phyloP scores from a whole-genome alignment of 2,329 filamentous ascomycete species.

The Colletotrichum caudatum region DNA sequence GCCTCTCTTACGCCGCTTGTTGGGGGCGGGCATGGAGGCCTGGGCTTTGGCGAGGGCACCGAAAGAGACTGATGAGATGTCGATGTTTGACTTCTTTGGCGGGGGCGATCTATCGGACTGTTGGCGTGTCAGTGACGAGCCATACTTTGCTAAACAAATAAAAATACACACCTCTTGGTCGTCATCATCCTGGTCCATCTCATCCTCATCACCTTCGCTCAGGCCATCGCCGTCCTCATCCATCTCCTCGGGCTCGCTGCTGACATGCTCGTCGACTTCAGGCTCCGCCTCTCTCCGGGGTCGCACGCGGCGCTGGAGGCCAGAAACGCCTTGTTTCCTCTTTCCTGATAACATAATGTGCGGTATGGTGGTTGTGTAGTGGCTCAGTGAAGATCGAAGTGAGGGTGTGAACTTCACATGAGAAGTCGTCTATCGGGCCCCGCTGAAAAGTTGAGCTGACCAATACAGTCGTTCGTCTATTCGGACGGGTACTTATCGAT shows the following conservation, averaged over 20 bases:
- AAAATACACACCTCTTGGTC: constrained; percentile 45
- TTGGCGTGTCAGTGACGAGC: constrained; percentile 47
- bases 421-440: constrained; percentile 2
- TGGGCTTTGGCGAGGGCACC: constrained; percentile 91
- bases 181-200: constrained; percentile 48
- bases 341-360: constrained; percentile 40
- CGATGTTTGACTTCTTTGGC: constrained; percentile 51
- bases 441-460: constrained; percentile 2
- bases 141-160: background rate
- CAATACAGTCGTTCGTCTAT: background rate
- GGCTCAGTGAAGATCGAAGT: background rate
- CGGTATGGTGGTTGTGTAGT: background rate
- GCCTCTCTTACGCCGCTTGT: constrained; percentile 49
- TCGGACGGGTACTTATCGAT: constrained; percentile 15
- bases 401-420: constrained; percentile 21
- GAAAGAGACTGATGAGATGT: constrained; percentile 78
- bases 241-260: constrained; percentile 35
- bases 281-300: constrained; percentile 53
- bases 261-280: constrained; percentile 33
- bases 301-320: constrained; percentile 56
- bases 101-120: constrained; percentile 42
- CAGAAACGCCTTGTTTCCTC: constrained; percentile 36
- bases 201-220: constrained; percentile 48
- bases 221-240: constrained; percentile 19
- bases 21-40: constrained; percentile 66